These are phyloP conservation scores for Isabelozyma heimii DNA, from an alignment of 805 yeast genomes.

Conservation along the genomic window DNA sequence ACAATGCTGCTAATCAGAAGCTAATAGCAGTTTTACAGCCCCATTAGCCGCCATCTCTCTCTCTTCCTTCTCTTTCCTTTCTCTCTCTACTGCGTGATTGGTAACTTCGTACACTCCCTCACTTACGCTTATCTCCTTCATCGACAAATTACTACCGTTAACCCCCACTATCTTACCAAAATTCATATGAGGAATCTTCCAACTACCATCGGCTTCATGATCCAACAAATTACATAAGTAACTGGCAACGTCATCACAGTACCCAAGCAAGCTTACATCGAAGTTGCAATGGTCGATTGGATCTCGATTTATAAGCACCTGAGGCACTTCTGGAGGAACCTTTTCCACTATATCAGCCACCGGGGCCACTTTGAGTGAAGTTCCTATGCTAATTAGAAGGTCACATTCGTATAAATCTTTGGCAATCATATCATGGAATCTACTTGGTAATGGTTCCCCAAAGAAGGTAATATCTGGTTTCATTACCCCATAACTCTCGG, in stretches of 20 bases:
- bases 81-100: not conserved
- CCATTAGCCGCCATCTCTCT: not conserved
- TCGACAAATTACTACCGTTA: constrained; percentile 7
- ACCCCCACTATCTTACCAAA: constrained; percentile 15
- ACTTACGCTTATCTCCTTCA: constrained; percentile 6
- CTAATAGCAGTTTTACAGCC: not conserved
- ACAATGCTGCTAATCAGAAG: not conserved
- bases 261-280: constrained; percentile 38
- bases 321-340: constrained; percentile 33
- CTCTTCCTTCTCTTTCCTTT: not conserved
- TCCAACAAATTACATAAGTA: constrained; percentile 31
- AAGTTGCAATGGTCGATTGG: constrained; percentile 34
- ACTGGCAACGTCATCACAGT: constrained; percentile 39
- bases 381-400: constrained; percentile 78
- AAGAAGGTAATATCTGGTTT: constrained; percentile 90
- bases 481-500: constrained; percentile 49
- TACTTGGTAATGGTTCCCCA: constrained; percentile 62
- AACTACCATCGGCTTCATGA: constrained; percentile 6
- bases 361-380: constrained; percentile 69
- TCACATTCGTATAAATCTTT: constrained; percentile 70
- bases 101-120: constrained; percentile 7
- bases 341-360: constrained; percentile 39
- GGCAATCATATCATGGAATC: constrained; percentile 29
- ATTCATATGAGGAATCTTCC: constrained; percentile 32
- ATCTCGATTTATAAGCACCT: constrained; percentile 38